Base-by-base conservation (phyloP, 208 protist genomes). In the Trypanosoma theileri region DNA sequence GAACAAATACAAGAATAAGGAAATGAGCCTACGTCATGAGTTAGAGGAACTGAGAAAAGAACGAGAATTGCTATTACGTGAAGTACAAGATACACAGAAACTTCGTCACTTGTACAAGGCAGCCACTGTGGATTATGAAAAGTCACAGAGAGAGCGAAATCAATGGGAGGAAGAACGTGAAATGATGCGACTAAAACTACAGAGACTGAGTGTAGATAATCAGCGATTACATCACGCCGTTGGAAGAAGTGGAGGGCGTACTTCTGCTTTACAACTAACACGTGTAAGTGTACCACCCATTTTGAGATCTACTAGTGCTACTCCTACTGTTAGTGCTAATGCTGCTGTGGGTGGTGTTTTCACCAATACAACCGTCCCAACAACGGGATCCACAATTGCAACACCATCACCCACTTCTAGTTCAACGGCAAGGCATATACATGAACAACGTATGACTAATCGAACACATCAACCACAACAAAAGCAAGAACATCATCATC, bases 121-220 rank as follows among this genome's bases (percentile, higher is more conserved):
- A n/a, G 77, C 77, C 45, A 50, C 75, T 21, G 62, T 41, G 0
- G 59, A 64, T 8, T 77, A 77, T 53, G 77, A 66, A 44, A 66
- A 62, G 54, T 51, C 59, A 26, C 73, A 71, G 50, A 44, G 67
- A 57, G 65, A 75, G 53, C 42, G 78, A 54, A 44, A 55, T 17
- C n/a, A 75, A 60, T 89, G 85, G 85, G 46, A 56, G 17, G 88
- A 87, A 66, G 88, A 94, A 65, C 63, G 72, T 9, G 88, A 85
- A 53, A 24, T 88, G 40, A 57, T 85, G 40, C 77, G 73, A 42
- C 53, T 94, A 48, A 75, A 91, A 68, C 57, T 90, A 63, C 79
- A 88, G 52, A 74, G 63, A 51, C 63, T 91, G 12, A 51, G 67
- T 52, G 65, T 91, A 4, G 88, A 91, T 45, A 93, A 93, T 56